These are phyloP conservation scores for Neonectria sp. DNA, from an alignment of 2,329 filamentous ascomycete genomes.

Conservation along the genomic window DNA sequence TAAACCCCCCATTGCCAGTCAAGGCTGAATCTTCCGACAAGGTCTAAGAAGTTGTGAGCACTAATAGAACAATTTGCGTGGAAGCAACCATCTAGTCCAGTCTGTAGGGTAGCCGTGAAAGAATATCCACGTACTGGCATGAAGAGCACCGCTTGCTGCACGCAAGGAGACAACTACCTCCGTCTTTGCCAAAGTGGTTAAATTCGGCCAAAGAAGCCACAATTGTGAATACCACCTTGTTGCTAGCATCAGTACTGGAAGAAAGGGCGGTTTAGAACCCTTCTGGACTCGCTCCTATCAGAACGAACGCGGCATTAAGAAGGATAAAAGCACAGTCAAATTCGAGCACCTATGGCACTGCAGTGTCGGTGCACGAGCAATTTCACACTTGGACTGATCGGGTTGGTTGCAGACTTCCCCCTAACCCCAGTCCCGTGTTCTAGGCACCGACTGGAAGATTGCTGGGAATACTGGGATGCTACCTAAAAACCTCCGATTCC, in stretches of 20 bases:
- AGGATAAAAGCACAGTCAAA: not conserved
- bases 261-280: not conserved
- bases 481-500: not conserved
- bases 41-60: no score
- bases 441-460: conserved; percentile 7
- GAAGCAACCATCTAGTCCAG: no score
- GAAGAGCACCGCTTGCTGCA: not conserved
- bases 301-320: not conserved
- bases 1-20: no score
- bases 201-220: no score
- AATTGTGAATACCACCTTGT: no score
- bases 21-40: not conserved
- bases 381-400: not conserved
- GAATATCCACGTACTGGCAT: not conserved
- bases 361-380: not conserved
- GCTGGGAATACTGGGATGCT: not conserved
- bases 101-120: no score
- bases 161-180: no score
- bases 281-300: not conserved
- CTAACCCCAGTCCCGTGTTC: not conserved
- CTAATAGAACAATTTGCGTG: no score
- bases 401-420: not conserved
- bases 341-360: not conserved
- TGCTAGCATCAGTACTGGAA: no score
- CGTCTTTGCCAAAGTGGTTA: no score